These are phyloP conservation scores for Colletotrichum musicola DNA, from an alignment of 2,329 filamentous ascomycete genomes.

Conservation along the genomic window DNA sequence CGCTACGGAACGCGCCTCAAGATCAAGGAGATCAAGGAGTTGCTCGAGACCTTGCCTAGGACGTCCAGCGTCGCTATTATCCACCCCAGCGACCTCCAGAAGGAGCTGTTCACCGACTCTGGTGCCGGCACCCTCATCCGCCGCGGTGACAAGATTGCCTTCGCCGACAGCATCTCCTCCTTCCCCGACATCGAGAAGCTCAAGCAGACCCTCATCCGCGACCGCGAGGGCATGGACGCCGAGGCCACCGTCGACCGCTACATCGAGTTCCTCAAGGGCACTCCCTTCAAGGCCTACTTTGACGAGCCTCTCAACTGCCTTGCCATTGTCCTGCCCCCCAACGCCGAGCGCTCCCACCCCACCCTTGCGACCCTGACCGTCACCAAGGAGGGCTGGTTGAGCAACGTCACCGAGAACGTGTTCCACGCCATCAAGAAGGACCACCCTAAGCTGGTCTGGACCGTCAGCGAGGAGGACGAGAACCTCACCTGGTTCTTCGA, in stretches of 20 bases:
- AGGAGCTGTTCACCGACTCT: constrained; percentile 96
- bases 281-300: constrained; percentile 92
- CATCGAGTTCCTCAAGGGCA: constrained; percentile 80
- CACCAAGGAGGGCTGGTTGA: constrained; percentile 94
- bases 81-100: constrained; percentile 94
- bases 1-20: constrained; percentile 94
- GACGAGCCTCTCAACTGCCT: constrained; percentile 95
- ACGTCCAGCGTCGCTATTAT: constrained; percentile 98
- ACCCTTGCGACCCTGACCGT: constrained; percentile 93
- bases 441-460: constrained; percentile 91
- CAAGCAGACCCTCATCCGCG: constrained; percentile 84
- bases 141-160: constrained; percentile 89
- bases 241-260: constrained; percentile 89
- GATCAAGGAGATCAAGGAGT: constrained; percentile 97
- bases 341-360: constrained; percentile 75
- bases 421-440: constrained; percentile 95
- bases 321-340: constrained; percentile 85
- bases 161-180: constrained; percentile 76
- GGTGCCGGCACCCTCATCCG: constrained; percentile 94
- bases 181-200: constrained; percentile 82
- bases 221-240: constrained; percentile 85
- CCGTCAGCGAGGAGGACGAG: constrained; percentile 95
- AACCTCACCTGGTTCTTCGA: constrained; percentile 99
- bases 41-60: constrained; percentile 87
- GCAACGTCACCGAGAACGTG: constrained; percentile 94